Percentiles rank a stretch among this genome's conserved stretches.
phyloP scores from a whole-genome alignment of 129 eudicot genomes.

The Lonicera japonica region DNA sequence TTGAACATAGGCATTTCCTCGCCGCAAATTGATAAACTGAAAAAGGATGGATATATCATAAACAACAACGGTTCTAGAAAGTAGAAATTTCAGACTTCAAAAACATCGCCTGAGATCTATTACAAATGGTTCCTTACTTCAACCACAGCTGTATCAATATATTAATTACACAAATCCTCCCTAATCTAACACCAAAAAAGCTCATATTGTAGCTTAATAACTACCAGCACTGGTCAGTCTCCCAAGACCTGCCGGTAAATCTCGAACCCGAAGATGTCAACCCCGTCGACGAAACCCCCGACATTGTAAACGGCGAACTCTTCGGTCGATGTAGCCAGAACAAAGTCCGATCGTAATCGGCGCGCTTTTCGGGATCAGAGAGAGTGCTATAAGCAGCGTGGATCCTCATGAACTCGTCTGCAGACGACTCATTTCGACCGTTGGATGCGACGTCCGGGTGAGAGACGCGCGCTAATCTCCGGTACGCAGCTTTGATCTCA shows the following conservation, averaged over 20 bases:
- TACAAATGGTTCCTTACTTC: too few species aligned
- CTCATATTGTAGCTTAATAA: not conserved
- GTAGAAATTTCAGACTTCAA: too few species aligned
- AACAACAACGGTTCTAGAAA: too few species aligned
- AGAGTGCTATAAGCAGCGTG: slow-evolving; percentile 65
- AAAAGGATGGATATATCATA: too few species aligned
- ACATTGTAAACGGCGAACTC: not conserved
- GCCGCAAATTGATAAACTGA: too few species aligned
- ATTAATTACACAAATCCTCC: not conserved
- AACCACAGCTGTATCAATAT: too few species aligned
- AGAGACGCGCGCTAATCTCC: slow-evolving; percentile 50
- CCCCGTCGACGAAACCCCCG: slow-evolving; percentile 12
- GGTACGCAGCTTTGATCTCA: slow-evolving; percentile 73
- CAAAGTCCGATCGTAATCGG: slow-evolving; percentile 54
- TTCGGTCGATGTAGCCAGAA: slow-evolving; percentile 16
- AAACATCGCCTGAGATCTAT: too few species aligned
- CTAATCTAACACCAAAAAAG: not conserved
- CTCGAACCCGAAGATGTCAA: not conserved
- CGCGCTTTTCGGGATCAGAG: slow-evolving; percentile 64
- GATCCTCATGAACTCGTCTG: slow-evolving; percentile 53
- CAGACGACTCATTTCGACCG: slow-evolving; percentile 19
- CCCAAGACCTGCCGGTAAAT: slow-evolving; percentile 37
- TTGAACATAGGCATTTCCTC: too few species aligned
- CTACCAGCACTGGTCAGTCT: slow-evolving; percentile 89
- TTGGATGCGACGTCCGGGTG: slow-evolving; percentile 57